Percentiles rank a stretch among this genome's conserved stretches.
phyloP scores from a whole-genome alignment of 2,329 filamentous ascomycete genomes.

The Chaetomiaceae sp. region DNA sequence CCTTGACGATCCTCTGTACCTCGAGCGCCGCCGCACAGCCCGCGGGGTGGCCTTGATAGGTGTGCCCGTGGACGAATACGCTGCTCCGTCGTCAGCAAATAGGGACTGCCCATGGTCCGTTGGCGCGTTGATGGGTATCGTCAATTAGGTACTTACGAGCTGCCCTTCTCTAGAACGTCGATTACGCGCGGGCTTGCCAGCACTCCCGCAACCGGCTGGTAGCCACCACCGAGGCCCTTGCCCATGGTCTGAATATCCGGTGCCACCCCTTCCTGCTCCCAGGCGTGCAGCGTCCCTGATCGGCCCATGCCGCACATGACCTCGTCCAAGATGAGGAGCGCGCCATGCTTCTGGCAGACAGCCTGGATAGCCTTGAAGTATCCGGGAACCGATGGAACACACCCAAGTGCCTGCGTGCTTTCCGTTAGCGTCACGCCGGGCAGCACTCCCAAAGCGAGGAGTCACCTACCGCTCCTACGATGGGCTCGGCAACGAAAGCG shows the following conservation, averaged over 20 bases:
- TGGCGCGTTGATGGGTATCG: no score
- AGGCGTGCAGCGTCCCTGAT: constrained; percentile 57
- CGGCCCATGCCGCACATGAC: constrained; percentile 67
- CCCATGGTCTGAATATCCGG: constrained; percentile 60
- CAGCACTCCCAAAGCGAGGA: background rate
- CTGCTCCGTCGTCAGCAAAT: constrained; percentile 27
- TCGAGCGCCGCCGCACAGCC: constrained; percentile 37
- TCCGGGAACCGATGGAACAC: constrained; percentile 44
- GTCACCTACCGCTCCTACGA: constrained; percentile 64
- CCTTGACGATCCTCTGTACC: constrained; percentile 37
- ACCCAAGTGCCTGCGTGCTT: constrained; percentile 43
- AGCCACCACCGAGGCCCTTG: constrained; percentile 59
- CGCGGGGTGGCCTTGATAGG: constrained; percentile 43
- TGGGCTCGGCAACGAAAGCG: constrained; percentile 68
- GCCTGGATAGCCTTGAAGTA: constrained; percentile 51
- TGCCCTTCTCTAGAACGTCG: constrained; percentile 40
- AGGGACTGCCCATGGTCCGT: background rate
- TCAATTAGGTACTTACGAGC: constrained; percentile 30
- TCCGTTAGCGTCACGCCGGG: background rate
- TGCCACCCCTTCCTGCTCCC: constrained; percentile 53
- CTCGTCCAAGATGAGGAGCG: constrained; percentile 53
- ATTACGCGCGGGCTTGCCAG: constrained; percentile 48
- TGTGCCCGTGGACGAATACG: constrained; percentile 56
- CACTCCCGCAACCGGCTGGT: constrained; percentile 55
- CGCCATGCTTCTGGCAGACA: constrained; percentile 51